Conservation (phyloP, 306 rosid genomes). For the Trifolium repens region DNA sequence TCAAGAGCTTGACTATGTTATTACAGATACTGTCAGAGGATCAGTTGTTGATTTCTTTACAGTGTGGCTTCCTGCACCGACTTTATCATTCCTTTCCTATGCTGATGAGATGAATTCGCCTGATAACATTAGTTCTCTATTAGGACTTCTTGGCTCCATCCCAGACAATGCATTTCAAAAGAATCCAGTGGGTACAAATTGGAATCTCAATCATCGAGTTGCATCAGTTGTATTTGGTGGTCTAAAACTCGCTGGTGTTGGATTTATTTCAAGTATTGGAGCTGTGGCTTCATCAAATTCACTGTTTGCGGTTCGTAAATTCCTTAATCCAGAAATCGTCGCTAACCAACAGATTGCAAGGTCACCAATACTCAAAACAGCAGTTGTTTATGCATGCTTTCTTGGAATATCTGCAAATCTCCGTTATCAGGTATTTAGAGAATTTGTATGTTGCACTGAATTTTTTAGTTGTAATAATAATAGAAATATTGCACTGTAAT, state of each 20-base stretch:
- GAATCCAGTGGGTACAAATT: slow-evolving; percentile 77
- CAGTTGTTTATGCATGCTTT: slow-evolving; percentile 65
- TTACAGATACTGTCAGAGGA: slow-evolving; percentile 83
- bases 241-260: slow-evolving; percentile 83
- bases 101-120: slow-evolving; percentile 64
- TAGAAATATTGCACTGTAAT: slow-evolving; percentile 20
- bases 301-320: slow-evolving; percentile 59
- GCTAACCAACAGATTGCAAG: slow-evolving; percentile 57
- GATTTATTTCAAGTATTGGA: slow-evolving; percentile 91
- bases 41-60: slow-evolving; percentile 91
- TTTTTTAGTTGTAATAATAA: slow-evolving; percentile 8
- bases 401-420: slow-evolving; percentile 90
- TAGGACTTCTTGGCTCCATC: slow-evolving; percentile 86
- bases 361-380: slow-evolving; percentile 88
- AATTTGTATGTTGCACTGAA: slow-evolving; percentile 32
- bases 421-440: slow-evolving; percentile 82
- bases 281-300: slow-evolving; percentile 84
- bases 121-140: slow-evolving; percentile 63
- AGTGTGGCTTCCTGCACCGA: slow-evolving; percentile 99
- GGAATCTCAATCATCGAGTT: slow-evolving; percentile 81
- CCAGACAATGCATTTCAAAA: slow-evolving; percentile 98
- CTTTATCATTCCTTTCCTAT: slow-evolving; percentile 81
- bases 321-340: slow-evolving; percentile 65
- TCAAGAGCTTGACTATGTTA: slow-evolving; percentile 87
- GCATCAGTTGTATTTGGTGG: slow-evolving; percentile 94